Evolutionary conservation across 2,329 filamentous ascomycete genomes (phyloP), one percentile per base, ranked within the genome.

Genomic region (Colletotrichum sidae): DNA sequence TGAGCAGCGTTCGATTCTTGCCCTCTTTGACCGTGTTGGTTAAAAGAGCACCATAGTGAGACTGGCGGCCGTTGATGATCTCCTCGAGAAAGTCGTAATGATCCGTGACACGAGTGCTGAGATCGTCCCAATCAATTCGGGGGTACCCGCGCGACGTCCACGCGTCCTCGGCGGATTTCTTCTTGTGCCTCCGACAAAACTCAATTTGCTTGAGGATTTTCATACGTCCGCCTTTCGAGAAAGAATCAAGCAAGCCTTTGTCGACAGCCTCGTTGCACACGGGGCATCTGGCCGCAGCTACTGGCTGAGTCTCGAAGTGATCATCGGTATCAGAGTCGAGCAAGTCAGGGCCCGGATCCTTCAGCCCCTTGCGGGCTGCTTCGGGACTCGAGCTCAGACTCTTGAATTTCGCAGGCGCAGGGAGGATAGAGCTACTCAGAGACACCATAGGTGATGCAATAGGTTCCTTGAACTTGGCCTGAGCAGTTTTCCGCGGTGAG

Each of bases 101-200:
- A 6, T 76, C 72, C 4, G 79, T 73, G 37, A 94, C 85, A 7
- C 92, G 87, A 4, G 73, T 67, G 15, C 88, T 82, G 33, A 96
- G 81, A 0, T 69, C 72, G 1, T 78, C 75, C 92, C 93, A 97
- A 63, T 92, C 78, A 55, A 97, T 90, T 0, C 78, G 74, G 0
- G 93, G 93, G 73, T 95, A 96, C 0, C 86, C 84, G 47, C 81
- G 84, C 12, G 81, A 74, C 9, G 68, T 72, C 78, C 85, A 87
- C 4, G 75, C 74, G 8, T 80, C 76, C 59, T 78, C 70, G 2
- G 89, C 90, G 2, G 84, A 79, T 37, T 80, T 78, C 64, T 80
- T 83, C 70, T 85, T 87, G 79, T 93, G 91, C 8, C 81, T 77
- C 47, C 83, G 80, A 74, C 91, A 93, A 75, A 93, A 92, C 15